Evolutionary conservation across 2,329 filamentous ascomycete genomes (phyloP).

Genomic region (Fusarium sp.): DNA sequence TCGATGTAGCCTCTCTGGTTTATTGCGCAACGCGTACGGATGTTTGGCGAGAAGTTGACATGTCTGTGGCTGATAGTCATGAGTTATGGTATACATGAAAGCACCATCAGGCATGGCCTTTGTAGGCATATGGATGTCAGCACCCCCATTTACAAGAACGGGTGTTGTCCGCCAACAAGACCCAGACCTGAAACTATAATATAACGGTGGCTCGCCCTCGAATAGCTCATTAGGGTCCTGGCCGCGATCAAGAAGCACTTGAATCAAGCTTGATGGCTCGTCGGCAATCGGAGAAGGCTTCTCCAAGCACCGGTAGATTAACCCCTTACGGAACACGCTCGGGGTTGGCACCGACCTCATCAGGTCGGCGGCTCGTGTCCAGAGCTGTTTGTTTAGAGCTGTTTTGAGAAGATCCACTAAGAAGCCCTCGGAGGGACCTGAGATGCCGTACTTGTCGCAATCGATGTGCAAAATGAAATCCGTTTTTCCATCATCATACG

Average conservation of each 20-base stretch:
- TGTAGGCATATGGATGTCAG: slow-evolving; percentile 39
- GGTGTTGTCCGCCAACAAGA: slow-evolving; percentile 44
- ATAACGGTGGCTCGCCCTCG: slow-evolving; percentile 39
- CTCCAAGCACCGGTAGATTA: slow-evolving; percentile 38
- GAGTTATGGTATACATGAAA: slow-evolving; percentile 41
- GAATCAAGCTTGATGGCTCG: slow-evolving; percentile 39
- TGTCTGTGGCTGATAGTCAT: slow-evolving; percentile 40
- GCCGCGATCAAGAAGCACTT: slow-evolving; percentile 38
- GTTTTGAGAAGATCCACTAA: slow-evolving; percentile 31
- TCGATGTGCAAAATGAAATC: slow-evolving; percentile 37
- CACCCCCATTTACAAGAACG: slow-evolving; percentile 39
- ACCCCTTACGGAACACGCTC: slow-evolving; percentile 32
- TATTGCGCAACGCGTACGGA: slow-evolving; percentile 30
- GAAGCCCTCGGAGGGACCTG: slow-evolving; percentile 35
- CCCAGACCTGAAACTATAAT: slow-evolving; percentile 41
- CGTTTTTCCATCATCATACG: slow-evolving; percentile 42
- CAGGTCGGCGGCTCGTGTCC: slow-evolving; percentile 41
- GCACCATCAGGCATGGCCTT: slow-evolving; percentile 41
- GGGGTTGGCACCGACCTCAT: slow-evolving; percentile 37
- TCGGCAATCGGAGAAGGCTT: slow-evolving; percentile 35
- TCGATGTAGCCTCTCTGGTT: slow-evolving; percentile 33
- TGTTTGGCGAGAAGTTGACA: slow-evolving; percentile 40
- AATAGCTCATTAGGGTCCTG: slow-evolving; percentile 42
- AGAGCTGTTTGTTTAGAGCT: slow-evolving; percentile 36
- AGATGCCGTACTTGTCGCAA: slow-evolving; percentile 36